phyloP scores from a whole-genome alignment of 768 basidiomycete species.

The Rhodocollybia butyracea region DNA sequence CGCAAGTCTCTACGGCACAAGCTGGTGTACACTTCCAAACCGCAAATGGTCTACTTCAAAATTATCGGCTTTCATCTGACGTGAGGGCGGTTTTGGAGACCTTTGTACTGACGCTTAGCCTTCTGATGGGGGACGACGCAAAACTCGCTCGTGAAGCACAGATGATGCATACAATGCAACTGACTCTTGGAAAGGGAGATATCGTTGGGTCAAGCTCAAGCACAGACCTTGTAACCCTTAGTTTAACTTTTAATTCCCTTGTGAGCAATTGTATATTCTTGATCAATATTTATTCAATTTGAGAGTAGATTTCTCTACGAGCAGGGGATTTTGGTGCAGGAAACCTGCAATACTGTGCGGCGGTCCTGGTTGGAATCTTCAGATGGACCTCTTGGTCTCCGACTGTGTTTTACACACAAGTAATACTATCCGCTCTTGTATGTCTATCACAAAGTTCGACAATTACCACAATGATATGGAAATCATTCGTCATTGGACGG shows the following conservation, averaged over 20 bases:
- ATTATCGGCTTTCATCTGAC: conserved; percentile 46
- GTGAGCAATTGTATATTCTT: conserved; percentile 34
- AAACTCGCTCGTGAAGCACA: conserved; percentile 70
- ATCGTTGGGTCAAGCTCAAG: conserved; percentile 50
- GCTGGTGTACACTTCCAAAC: conserved; percentile 48
- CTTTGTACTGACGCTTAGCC: conserved; percentile 55
- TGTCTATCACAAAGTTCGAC: conserved; percentile 53
- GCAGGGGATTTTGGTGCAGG: conserved; percentile 65
- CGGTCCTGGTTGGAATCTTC: conserved; percentile 51
- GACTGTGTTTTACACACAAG: conserved; percentile 62
- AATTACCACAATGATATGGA: conserved; percentile 50
- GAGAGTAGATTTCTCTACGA: conserved; percentile 50
- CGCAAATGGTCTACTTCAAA: conserved; percentile 51
- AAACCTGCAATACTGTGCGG: conserved; percentile 46
- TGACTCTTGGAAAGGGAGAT: conserved; percentile 56
- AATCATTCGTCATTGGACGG: conserved; percentile 67
- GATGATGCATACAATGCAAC: conserved; percentile 61
- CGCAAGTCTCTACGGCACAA: conserved; percentile 60
- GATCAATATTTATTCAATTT: neutral
- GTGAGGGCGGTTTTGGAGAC: conserved; percentile 57
- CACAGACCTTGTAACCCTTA: conserved; percentile 61
- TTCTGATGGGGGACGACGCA: conserved; percentile 65
- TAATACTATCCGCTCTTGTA: conserved; percentile 59
- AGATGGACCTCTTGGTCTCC: conserved; percentile 65
- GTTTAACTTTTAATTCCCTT: conserved; percentile 58